These are phyloP conservation scores for Boletus patriciae DNA, from an alignment of 768 basidiomycete genomes.

Conservation along the genomic window DNA sequence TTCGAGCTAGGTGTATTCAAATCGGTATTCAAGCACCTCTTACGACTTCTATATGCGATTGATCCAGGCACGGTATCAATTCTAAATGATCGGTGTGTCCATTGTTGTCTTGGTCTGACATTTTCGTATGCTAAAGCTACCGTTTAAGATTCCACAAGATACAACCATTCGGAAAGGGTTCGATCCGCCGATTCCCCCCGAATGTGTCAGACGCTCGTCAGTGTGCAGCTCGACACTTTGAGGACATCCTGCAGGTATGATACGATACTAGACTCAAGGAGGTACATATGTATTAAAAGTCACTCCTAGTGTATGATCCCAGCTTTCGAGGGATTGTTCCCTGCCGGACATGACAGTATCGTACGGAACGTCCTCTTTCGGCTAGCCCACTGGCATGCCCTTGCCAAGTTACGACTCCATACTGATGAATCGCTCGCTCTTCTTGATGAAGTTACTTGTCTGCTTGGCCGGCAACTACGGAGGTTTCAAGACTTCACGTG, in stretches of 20 bases:
- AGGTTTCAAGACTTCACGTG: conserved; percentile 20
- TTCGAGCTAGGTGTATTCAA: neutral
- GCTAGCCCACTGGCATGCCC: conserved; percentile 11
- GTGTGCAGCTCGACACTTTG: conserved; percentile 40
- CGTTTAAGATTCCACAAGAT: too few relatives aligned
- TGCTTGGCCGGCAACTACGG: neutral
- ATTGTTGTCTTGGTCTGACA: too few relatives aligned
- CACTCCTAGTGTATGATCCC: conserved; percentile 32
- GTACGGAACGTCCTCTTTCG: conserved; percentile 26
- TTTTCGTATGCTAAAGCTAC: too few relatives aligned
- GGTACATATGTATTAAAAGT: too few relatives aligned
- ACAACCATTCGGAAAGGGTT: too few relatives aligned
- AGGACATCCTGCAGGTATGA: conserved; percentile 43
- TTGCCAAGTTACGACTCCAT: conserved; percentile 1
- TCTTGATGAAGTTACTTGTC: too few relatives aligned
- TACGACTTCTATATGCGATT: neutral
- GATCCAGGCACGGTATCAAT: neutral
- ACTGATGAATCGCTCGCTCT: neutral
- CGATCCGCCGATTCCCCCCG: conserved; percentile 36
- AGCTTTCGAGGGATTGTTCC: conserved; percentile 32
- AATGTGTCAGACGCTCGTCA: conserved; percentile 40
- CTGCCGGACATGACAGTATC: conserved; percentile 19
- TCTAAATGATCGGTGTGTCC: too few relatives aligned
- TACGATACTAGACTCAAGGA: too few relatives aligned
- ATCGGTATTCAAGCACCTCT: neutral